Evolutionary conservation across 2,329 filamentous ascomycete genomes (phyloP), one percentile per base, ranked within the genome.

Genomic region (Fusarium lyarnte): DNA sequence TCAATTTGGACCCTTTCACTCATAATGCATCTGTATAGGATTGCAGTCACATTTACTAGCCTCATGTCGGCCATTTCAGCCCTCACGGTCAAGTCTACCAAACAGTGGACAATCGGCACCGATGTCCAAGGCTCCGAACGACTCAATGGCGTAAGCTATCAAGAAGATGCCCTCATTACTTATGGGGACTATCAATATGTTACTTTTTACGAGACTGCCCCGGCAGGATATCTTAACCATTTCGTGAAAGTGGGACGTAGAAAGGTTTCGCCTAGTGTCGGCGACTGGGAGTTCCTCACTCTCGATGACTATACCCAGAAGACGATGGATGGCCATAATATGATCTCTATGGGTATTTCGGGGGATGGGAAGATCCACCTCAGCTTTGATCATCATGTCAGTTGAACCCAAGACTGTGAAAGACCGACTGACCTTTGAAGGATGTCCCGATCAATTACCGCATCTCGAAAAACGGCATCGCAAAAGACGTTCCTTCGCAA

Each of bases 331-430:
- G 70, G 70, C 1, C 70, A 73, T 1, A 73, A 73, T 2, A 74
- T 73, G 70, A 73, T 73, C 1, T 73, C 70, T 2, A 73, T 73
- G 70, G 70, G 70, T 1, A 74, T 73, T 19, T 73, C 70, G 10
- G 70, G 66, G 0, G 70, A 73, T 29, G 70, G 70, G 2, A 73
- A 68, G 14, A 73, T 73, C 9, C 70, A 73, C 41, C 55, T 73
- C 4, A 73, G 70, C 6, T 73, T 73, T 38, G 70, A 73, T 45
- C 70, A 73, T 3, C 70, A 73, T 5, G 70, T 68, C 11, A 64
- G 70, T 58, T 17, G 3, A 8, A 3, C 16, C 6, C 2, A 17
- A 14, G 2, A 2, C 4, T 1, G 7, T 8, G 0, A 3, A 8
- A 14, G 0, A 1, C 1, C 25, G 1, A 8, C 70, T 73, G 11